Percentiles rank a stretch among this genome's conserved stretches.
These are phyloP conservation scores for Lasiodiplodia sp. DNA, from an alignment of 2,329 filamentous ascomycete species.

Conservation along the genomic window DNA sequence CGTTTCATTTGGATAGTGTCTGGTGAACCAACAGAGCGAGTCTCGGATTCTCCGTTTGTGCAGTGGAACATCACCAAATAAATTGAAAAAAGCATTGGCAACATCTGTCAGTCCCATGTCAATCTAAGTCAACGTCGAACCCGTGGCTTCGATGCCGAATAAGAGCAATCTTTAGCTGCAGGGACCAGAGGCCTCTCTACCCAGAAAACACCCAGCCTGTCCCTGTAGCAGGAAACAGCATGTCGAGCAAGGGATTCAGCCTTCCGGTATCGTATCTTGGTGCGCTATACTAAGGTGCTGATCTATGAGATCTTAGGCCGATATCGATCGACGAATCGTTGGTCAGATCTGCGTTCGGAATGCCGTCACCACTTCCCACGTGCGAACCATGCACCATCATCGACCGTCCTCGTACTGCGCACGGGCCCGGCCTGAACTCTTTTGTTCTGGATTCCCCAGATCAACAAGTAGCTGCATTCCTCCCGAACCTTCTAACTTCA, in stretches of 20 bases:
- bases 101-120: not conserved
- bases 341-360: slow-evolving; percentile 23
- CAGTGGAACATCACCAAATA: not conserved
- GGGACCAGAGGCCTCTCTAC: not conserved
- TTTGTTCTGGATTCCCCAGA: not conserved
- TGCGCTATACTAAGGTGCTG: slow-evolving; percentile 13
- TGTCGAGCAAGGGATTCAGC: not conserved
- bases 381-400: slow-evolving; percentile 16
- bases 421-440: slow-evolving; percentile 9
- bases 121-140: not conserved
- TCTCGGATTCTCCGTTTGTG: slow-evolving; percentile 1
- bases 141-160: not conserved
- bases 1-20: slow-evolving; percentile 23
- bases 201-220: not conserved
- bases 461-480: not conserved
- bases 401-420: slow-evolving; percentile 4
- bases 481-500: not conserved
- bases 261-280: slow-evolving; percentile 1
- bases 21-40: not conserved
- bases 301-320: slow-evolving; percentile 24
- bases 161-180: not conserved
- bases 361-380: slow-evolving; percentile 27
- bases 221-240: not conserved
- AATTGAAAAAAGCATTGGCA: slow-evolving; percentile 17
- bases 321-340: slow-evolving; percentile 15